Conservation (phyloP, 768 basidiomycete species). For the Hygrophoropsis aurantiaca region DNA sequence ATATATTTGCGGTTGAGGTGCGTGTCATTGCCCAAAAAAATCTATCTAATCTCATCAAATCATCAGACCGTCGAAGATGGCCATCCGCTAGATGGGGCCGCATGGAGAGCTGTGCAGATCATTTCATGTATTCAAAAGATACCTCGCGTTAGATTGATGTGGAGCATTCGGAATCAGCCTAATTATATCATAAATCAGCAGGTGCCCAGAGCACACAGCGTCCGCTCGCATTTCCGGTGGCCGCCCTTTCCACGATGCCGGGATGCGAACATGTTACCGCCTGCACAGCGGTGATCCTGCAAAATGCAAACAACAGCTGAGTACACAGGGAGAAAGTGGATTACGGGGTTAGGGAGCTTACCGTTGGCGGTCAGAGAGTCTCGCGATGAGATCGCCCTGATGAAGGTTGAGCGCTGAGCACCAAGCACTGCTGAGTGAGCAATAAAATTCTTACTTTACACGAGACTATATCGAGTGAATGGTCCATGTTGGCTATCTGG, state of each 20-base stretch:
- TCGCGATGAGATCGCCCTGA: conserved; percentile 72
- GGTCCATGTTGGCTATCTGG: conserved; percentile 79
- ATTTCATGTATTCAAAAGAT: too few relatives aligned
- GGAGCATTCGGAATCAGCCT: too few relatives aligned
- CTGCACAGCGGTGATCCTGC: conserved; percentile 77
- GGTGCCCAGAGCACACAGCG: conserved; percentile 81
- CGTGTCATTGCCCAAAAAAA: conserved; percentile 12
- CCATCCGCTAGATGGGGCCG: conserved; percentile 38
- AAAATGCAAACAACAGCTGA: not conserved
- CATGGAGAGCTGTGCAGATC: too few relatives aligned
- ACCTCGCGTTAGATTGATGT: too few relatives aligned
- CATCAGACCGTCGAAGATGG: conserved; percentile 64
- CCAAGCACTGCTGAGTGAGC: not conserved
- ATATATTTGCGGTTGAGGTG: conserved; percentile 56
- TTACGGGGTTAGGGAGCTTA: conserved; percentile 26
- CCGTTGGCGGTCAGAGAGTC: conserved; percentile 57
- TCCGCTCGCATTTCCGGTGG: conserved; percentile 77
- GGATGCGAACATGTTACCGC: conserved; percentile 92
- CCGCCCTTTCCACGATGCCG: conserved; percentile 67
- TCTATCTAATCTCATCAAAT: conserved; percentile 2
- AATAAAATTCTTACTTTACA: conserved; percentile 49
- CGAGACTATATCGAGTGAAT: conserved; percentile 72
- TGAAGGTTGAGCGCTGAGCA: not conserved
- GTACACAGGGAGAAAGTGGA: not conserved
- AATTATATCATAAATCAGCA: conserved; percentile 17